Conservation (phyloP, 2,329 filamentous ascomycete species). For the Alternaria metachromatica region DNA sequence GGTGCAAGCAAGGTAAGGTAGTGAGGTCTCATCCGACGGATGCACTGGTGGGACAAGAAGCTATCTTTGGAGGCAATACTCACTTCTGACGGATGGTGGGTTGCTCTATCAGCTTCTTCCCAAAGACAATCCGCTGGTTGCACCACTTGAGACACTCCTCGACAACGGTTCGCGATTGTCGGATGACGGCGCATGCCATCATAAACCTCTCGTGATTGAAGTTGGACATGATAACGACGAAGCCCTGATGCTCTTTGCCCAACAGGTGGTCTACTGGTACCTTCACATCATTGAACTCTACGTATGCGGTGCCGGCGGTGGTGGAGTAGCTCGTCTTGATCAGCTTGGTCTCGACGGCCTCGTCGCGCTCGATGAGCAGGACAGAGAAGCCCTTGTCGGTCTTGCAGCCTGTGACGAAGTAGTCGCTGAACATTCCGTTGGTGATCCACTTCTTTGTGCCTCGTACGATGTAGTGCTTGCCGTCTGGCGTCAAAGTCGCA, state of each 20-base stretch:
- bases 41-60: neutral
- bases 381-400: constrained; percentile 82
- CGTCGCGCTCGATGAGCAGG: constrained; percentile 74
- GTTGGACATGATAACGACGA: constrained; percentile 82
- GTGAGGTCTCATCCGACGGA: constrained; percentile 4
- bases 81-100: constrained; percentile 82
- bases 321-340: constrained; percentile 86
- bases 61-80: constrained; percentile 26
- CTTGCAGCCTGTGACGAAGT: constrained; percentile 81
- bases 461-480: constrained; percentile 66
- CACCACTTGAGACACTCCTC: constrained; percentile 90
- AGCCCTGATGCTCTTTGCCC: constrained; percentile 84
- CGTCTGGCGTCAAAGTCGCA: constrained; percentile 56
- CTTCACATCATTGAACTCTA: constrained; percentile 87
- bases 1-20: neutral
- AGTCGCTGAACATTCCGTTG: constrained; percentile 80
- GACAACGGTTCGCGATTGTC: constrained; percentile 71
- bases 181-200: constrained; percentile 71
- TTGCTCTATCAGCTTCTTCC: constrained; percentile 81
- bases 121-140: constrained; percentile 84
- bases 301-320: constrained; percentile 76
- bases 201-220: constrained; percentile 88
- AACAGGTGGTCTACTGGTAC: constrained; percentile 80
- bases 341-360: constrained; percentile 75
- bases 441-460: constrained; percentile 86